A percentile compares a stretch with the other conserved stretches of the same genome.
Evolutionary conservation across 1,284 basidiomycete species (phyloP).

Genomic region (Ceratorhiza oryzae-sativae): DNA sequence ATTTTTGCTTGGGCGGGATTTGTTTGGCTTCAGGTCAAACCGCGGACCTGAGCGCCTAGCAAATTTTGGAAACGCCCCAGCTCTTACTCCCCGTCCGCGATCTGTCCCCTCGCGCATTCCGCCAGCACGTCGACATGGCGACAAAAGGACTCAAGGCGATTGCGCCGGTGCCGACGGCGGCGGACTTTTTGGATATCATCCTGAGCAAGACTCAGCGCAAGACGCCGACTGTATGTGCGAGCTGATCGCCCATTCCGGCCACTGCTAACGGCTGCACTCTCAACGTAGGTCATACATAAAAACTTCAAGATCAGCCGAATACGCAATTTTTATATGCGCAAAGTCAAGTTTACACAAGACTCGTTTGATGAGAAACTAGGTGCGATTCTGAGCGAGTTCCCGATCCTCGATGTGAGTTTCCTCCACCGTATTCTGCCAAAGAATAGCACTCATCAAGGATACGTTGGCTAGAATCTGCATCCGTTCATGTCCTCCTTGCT

Average conservation of each 20-base stretch:
- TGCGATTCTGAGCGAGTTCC: constrained; percentile 94
- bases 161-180: constrained; percentile 94
- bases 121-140: constrained; percentile 62
- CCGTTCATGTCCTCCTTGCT: constrained; percentile 92
- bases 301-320: constrained; percentile 99
- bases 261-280: not conserved
- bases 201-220: constrained; percentile 94
- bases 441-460: constrained; percentile 24
- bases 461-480: constrained; percentile 77
- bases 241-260: not conserved
- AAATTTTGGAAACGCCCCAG: constrained; percentile 37
- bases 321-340: constrained; percentile 97
- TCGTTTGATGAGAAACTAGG: constrained; percentile 96
- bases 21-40: not conserved
- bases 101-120: not conserved
- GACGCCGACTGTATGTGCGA: constrained; percentile 83
- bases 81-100: not conserved
- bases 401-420: constrained; percentile 91
- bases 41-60: constrained; percentile 20
- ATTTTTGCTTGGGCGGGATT: no score
- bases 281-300: constrained; percentile 85
- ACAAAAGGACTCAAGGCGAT: constrained; percentile 92
- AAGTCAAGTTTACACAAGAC: constrained; percentile 99
- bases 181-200: constrained; percentile 95
- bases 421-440: not conserved